Percentiles rank a stretch among this genome's conserved stretches.
These are phyloP conservation scores for Picochlorum costavermella DNA, from an alignment of 139 green algal species.

Conservation along the genomic window DNA sequence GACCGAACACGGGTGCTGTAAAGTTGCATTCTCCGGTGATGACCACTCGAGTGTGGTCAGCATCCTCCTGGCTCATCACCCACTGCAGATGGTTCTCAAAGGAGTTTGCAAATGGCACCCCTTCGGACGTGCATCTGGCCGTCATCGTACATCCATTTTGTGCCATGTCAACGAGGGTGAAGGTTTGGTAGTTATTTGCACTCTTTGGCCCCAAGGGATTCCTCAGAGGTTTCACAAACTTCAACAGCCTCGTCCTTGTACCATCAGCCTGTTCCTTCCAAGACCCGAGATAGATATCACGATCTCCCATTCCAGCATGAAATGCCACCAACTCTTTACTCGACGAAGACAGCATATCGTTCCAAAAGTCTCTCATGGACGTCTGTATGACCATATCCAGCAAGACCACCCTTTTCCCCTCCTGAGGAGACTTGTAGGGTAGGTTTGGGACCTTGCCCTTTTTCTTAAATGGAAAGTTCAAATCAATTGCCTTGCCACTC, in stretches of 20 bases:
- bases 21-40: slow-evolving; percentile 26
- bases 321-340: slow-evolving; percentile 12
- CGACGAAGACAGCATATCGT: slow-evolving; percentile 5
- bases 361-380: slow-evolving; percentile 12
- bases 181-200: slow-evolving; percentile 16
- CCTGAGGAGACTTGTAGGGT: neutral
- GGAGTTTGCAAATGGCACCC: slow-evolving; percentile 23
- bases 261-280: slow-evolving; percentile 15
- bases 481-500: neutral
- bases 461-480: neutral
- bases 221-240: slow-evolving; percentile 19
- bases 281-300: neutral
- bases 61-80: slow-evolving; percentile 1
- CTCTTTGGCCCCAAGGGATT: slow-evolving; percentile 21
- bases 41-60: neutral
- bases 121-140: slow-evolving; percentile 7
- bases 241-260: slow-evolving; percentile 4
- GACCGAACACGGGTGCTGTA: slow-evolving; percentile 22
- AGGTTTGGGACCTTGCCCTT: neutral
- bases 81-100: slow-evolving; percentile 32
- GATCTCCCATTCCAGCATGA: slow-evolving; percentile 16
- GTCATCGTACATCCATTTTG: slow-evolving; percentile 9
- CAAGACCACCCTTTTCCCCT: slow-evolving; percentile 1
- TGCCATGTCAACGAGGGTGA: slow-evolving; percentile 6
- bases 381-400: slow-evolving; percentile 12